These are phyloP conservation scores for Colletotrichum theobromicola DNA, from an alignment of 2,329 filamentous ascomycete species.

Conservation along the genomic window DNA sequence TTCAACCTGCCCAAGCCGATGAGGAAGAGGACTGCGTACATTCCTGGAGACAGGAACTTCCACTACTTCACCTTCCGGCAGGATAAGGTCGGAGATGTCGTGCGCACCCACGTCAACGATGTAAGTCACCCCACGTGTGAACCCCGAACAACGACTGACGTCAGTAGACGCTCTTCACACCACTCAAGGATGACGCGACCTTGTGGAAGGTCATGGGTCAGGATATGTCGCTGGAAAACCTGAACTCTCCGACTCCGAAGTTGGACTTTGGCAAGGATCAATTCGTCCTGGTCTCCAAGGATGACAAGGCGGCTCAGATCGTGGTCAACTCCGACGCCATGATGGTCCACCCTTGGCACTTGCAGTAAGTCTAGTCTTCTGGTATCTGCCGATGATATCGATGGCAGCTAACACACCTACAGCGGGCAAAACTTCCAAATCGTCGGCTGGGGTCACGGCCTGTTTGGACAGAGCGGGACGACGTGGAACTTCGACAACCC, in stretches of 20 bases:
- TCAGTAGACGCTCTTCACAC: conserved; percentile 18
- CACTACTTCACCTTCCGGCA: conserved; percentile 20
- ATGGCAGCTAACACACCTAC: background rate
- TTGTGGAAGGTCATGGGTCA: conserved; percentile 15
- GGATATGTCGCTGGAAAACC: conserved; percentile 5
- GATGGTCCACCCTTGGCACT: conserved; percentile 28
- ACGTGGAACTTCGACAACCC: conserved; percentile 35
- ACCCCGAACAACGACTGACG: accelerated
- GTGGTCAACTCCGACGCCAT: conserved; percentile 26
- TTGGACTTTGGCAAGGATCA: conserved; percentile 17
- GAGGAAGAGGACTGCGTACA: conserved; percentile 20
- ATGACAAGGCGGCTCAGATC: conserved; percentile 26
- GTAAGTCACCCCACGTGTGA: background rate
- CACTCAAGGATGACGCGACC: conserved; percentile 18
- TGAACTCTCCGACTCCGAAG: conserved; percentile 7
- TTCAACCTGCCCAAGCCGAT: conserved; percentile 24
- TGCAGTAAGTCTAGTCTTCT: conserved; percentile 20
- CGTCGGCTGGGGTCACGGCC: conserved; percentile 32
- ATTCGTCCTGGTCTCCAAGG: conserved; percentile 20
- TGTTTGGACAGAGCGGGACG: conserved; percentile 34
- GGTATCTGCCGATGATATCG: background rate
- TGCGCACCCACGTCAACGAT: conserved; percentile 13
- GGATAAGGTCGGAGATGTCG: conserved; percentile 1
- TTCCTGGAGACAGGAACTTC: conserved; percentile 20
- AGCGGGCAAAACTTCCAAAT: conserved; percentile 59